Conservation (phyloP, 169 alveolate species). For the Cryptosporidium meleagridis region DNA sequence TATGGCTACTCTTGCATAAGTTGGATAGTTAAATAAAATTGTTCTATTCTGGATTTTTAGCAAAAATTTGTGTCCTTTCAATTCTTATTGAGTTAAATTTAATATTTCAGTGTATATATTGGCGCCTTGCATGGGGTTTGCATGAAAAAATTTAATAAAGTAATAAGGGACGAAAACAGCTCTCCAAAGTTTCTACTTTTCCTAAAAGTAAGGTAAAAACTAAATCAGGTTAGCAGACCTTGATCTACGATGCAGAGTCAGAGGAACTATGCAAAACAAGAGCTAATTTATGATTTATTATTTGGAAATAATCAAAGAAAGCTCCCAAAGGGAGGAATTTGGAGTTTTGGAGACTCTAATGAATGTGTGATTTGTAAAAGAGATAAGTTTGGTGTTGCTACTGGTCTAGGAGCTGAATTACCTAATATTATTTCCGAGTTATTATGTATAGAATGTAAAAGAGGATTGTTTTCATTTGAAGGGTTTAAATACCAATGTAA, state of each 20-base stretch:
- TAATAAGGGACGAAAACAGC: not conserved
- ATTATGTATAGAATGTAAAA: conserved; percentile 38
- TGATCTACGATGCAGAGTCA: not conserved
- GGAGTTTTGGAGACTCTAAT: not conserved
- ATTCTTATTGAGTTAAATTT: not conserved
- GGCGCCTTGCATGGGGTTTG: conserved; percentile 28
- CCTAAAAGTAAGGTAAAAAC: not conserved
- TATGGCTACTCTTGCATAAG: not conserved
- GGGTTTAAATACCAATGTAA: conserved; percentile 71
- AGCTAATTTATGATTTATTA: conserved; percentile 40
- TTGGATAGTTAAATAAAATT: too few relatives aligned
- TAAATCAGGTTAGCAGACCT: not conserved
- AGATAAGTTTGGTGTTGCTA: not conserved
- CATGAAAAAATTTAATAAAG: not conserved
- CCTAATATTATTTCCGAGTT: not conserved
- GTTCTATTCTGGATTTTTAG: not conserved
- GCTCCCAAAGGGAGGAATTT: not conserved
- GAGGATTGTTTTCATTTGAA: conserved; percentile 51
- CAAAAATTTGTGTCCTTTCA: not conserved
- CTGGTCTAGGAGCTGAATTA: not conserved
- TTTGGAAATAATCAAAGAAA: conserved; percentile 43
- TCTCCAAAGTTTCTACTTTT: not conserved
- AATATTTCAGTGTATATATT: not conserved
- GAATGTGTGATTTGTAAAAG: conserved; percentile 28
- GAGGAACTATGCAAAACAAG: conserved; percentile 61